These are phyloP conservation scores for Gynostemma pentaphyllum DNA, from an alignment of 306 rosid species.

Conservation along the genomic window DNA sequence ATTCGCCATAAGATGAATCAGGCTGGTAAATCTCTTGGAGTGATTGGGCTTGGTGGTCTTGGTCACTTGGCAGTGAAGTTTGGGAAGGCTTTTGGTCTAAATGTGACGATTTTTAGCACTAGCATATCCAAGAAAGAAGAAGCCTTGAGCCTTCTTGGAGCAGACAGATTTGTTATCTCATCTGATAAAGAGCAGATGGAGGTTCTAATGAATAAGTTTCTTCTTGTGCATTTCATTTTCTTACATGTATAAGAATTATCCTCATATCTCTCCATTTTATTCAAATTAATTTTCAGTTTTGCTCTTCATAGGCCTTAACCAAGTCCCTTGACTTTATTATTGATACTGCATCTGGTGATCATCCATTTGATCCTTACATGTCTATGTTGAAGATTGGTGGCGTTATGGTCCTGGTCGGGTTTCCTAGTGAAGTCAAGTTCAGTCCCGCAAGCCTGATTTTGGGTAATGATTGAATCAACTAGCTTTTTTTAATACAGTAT, in stretches of 20 bases:
- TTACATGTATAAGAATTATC: neutral
- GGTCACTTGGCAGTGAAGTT: constrained; percentile 91
- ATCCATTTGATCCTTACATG: constrained; percentile 75
- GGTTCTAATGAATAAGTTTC: constrained; percentile 24
- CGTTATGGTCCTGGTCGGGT: constrained; percentile 53
- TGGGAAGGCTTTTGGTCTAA: constrained; percentile 73
- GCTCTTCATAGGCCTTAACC: constrained; percentile 38
- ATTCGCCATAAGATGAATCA: constrained; percentile 73
- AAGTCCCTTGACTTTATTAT: constrained; percentile 60
- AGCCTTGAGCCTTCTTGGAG: constrained; percentile 61
- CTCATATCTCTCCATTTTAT: neutral
- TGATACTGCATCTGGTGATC: constrained; percentile 87
- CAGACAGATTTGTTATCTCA: constrained; percentile 63
- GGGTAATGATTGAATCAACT: constrained; percentile 30
- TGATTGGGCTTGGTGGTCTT: constrained; percentile 90
- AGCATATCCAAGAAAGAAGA: constrained; percentile 77
- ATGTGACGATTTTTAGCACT: constrained; percentile 65
- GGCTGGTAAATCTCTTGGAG: constrained; percentile 83
- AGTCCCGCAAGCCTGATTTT: constrained; percentile 48
- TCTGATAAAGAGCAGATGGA: constrained; percentile 60
- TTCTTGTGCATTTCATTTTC: constrained; percentile 1
- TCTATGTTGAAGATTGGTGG: constrained; percentile 51
- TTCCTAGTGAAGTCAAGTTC: constrained; percentile 68
- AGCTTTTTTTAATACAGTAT: neutral
- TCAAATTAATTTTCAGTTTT: constrained; percentile 8